Base-by-base conservation (phyloP, 2,329 filamentous ascomycete species). In the Diaporthe sp. region DNA sequence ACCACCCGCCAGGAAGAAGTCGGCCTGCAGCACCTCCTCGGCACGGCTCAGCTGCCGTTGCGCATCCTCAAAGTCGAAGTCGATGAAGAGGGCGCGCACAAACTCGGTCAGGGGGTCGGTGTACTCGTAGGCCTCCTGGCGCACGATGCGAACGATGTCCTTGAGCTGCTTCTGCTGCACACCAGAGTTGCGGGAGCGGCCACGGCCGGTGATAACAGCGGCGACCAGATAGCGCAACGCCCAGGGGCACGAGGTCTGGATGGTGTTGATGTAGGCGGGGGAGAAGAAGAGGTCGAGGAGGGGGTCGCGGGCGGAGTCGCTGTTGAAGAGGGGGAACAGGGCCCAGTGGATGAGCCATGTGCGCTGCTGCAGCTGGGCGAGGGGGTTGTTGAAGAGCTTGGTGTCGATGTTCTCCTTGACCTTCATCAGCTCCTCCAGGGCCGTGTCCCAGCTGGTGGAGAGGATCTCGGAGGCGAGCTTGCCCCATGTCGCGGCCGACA, bases 301-400 rank as follows among this genome's bases (percentile, higher is more conserved):
- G 80, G 92, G 91, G 83, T 99, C 97, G 82, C 96, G 95, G 76
- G 95, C 95, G 79, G 92, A 90, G 82, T 98, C 96, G 88, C 95
- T 93, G 92, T 99, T 98, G 92, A 98, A 99, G 88, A 98, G 96
- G 77, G 97, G 96, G 92, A 98, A 99, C 77, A 99, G 93, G 61
- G 95, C 93, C 96, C 97, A 99, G 94, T 99, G 97, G 81, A 98
- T 94, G 82, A 99, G 90, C 95, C 96, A 98, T 76, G 96, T 97
- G 83, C 97, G 95, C 90, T 98, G 96, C 85, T 96, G 94, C 78
- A 99, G 93, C 88, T 99, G 97, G 76, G 94, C 96, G 79, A 98
- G 91, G 39, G 96, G 94, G 90, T 98, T 98, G 90, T 93, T 97
- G 91, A 98, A 98, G 78, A 98, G 92, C 84, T 95, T 95, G 76